These are phyloP conservation scores for Wickerhamia fluorescens DNA, from an alignment of 805 yeast species.

Conservation along the genomic window DNA sequence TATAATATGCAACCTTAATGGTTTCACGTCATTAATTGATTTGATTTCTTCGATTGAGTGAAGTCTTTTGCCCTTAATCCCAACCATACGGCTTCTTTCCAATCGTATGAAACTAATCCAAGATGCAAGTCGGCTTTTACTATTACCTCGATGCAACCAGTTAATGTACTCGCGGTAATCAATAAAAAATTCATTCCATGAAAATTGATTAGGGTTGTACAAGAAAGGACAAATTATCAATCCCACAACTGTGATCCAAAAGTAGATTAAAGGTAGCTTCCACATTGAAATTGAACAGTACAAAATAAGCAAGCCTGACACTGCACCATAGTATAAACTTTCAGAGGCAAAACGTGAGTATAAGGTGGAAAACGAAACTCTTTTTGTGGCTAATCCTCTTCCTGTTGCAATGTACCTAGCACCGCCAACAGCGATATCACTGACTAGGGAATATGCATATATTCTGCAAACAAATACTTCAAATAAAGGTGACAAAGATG, in stretches of 20 bases:
- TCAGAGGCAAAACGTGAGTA: slow-evolving; percentile 63
- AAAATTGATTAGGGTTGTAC: slow-evolving; percentile 73
- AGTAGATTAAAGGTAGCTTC: slow-evolving; percentile 53
- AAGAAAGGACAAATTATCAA: slow-evolving; percentile 65
- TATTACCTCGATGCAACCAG: slow-evolving; percentile 50
- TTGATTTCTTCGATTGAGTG: slow-evolving; percentile 32
- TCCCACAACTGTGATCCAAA: slow-evolving; percentile 65
- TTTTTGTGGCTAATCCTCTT: slow-evolving; percentile 71
- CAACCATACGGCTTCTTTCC: slow-evolving; percentile 48
- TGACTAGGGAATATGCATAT: slow-evolving; percentile 62
- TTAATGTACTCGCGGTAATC: slow-evolving; percentile 53
- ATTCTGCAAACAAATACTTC: slow-evolving; percentile 76
- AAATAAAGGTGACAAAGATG: slow-evolving; percentile 68
- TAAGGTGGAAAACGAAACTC: slow-evolving; percentile 58
- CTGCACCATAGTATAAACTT: slow-evolving; percentile 57
- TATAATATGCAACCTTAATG: slow-evolving; percentile 40
- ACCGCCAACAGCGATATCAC: slow-evolving; percentile 70
- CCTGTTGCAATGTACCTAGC: slow-evolving; percentile 81
- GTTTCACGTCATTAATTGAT: slow-evolving; percentile 40
- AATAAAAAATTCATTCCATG: slow-evolving; percentile 59
- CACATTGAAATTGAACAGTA: slow-evolving; percentile 58
- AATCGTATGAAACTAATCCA: slow-evolving; percentile 45
- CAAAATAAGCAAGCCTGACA: slow-evolving; percentile 43
- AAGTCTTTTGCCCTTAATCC: slow-evolving; percentile 40
- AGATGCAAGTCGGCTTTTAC: slow-evolving; percentile 26